phyloP scores from a whole-genome alignment of 2,329 filamentous ascomycete genomes.

The Trichothecium roseum region DNA sequence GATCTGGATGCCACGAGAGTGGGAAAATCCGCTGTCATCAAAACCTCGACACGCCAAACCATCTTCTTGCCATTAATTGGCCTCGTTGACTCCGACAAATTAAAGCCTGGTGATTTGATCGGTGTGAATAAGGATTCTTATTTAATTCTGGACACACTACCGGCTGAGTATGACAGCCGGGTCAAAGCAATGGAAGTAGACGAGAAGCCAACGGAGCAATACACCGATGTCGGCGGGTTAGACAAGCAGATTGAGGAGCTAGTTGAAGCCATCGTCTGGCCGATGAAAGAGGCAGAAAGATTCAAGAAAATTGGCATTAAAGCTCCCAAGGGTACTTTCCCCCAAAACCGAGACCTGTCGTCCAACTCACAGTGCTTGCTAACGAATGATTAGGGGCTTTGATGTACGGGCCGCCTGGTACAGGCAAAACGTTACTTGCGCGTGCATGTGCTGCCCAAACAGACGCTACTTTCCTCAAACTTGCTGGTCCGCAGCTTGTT shows the following conservation, averaged over 20 bases:
- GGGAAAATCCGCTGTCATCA: constrained; percentile 98
- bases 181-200: constrained; percentile 99
- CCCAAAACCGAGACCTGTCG: constrained; percentile 67
- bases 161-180: constrained; percentile 95
- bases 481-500: constrained; percentile 92
- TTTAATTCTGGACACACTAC: constrained; percentile 89
- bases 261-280: constrained; percentile 97
- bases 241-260: constrained; percentile 99
- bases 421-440: constrained; percentile 83
- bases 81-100: constrained; percentile 85
- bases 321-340: constrained; percentile 77
- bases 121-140: constrained; percentile 99
- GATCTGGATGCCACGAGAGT: constrained; percentile 94
- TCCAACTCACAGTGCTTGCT: constrained; percentile 59
- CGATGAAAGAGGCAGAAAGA: constrained; percentile 97
- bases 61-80: constrained; percentile 98
- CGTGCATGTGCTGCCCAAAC: constrained; percentile 96
- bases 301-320: constrained; percentile 99
- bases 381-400: constrained; percentile 57
- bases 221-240: constrained; percentile 91
- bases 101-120: constrained; percentile 93
- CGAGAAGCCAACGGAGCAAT: constrained; percentile 98
- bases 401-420: constrained; percentile 94
- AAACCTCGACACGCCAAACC: constrained; percentile 95
- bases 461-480: constrained; percentile 96